Evolutionary conservation across 1,284 basidiomycete species (phyloP).

Genomic region (Coriolopsis trogii): DNA sequence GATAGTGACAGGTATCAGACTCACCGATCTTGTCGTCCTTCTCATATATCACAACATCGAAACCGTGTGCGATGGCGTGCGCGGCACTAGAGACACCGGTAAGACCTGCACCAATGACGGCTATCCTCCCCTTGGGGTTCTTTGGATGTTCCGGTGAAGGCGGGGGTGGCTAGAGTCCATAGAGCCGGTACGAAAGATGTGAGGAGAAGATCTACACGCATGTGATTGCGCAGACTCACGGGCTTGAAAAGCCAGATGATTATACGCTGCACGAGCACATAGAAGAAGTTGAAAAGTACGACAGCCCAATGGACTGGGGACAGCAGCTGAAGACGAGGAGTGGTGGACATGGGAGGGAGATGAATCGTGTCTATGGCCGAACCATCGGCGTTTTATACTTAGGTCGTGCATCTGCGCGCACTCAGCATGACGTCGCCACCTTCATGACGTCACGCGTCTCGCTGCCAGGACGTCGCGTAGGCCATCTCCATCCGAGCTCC

Average conservation of each 20-base stretch:
- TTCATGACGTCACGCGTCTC: no score
- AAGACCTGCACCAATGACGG: conserved; percentile 55
- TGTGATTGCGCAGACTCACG: conserved; percentile 35
- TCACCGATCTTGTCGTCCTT: conserved; percentile 29
- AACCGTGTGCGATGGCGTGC: conserved; percentile 55
- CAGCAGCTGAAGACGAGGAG: no score
- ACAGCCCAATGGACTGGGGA: no score
- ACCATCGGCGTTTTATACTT: no score
- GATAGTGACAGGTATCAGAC: conserved; percentile 9
- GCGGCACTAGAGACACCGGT: conserved; percentile 55
- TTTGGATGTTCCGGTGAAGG: conserved; percentile 30
- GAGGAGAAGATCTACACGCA: neutral
- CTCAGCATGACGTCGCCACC: no score
- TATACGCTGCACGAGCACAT: conserved; percentile 40
- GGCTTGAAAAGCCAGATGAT: conserved; percentile 48
- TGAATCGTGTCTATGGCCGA: no score
- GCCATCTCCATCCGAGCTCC: no score
- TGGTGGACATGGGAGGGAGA: no score
- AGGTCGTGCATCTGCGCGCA: no score
- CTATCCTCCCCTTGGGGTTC: conserved; percentile 46
- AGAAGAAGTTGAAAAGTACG: conserved; percentile 29
- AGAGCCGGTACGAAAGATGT: neutral
- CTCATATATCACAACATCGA: conserved; percentile 57
- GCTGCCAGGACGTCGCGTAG: no score
- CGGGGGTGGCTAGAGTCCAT: conserved; percentile 27